Evolutionary conservation across 2,329 filamentous ascomycete species (phyloP).

Genomic region (Dothiorella sarmentorum): DNA sequence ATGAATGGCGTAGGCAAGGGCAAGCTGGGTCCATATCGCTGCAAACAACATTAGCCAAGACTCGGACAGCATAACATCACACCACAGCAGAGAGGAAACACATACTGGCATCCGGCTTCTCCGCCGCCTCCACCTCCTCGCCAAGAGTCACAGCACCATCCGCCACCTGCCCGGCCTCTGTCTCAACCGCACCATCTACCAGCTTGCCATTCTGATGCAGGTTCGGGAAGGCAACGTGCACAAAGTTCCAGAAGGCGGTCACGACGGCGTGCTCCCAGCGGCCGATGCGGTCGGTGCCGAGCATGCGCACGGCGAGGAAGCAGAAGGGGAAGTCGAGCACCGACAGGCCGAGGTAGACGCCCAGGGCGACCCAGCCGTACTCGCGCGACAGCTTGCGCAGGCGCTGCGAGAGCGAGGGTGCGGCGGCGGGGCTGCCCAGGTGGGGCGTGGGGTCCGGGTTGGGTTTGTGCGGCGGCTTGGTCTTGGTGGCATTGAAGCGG

Average conservation of each 20-base stretch:
- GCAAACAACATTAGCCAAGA: conserved; percentile 3
- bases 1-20: conserved; percentile 92
- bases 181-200: conserved; percentile 37
- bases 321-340: conserved; percentile 93
- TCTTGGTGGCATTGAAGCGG: conserved; percentile 36
- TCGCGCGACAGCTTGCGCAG: conserved; percentile 83
- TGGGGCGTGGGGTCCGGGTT: conserved; percentile 38
- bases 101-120: conserved; percentile 69
- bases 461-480: conserved; percentile 24
- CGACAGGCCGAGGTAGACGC: conserved; percentile 82
- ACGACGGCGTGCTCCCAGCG: conserved; percentile 66
- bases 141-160: conserved; percentile 29
- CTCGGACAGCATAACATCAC: not conserved
- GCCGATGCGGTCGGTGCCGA: conserved; percentile 86
- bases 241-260: conserved; percentile 54
- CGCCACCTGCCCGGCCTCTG: conserved; percentile 38
- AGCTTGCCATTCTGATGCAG: conserved; percentile 49
- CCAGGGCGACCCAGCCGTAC: conserved; percentile 90
- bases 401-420: conserved; percentile 61
- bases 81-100: not conserved
- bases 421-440: conserved; percentile 38
- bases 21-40: conserved; percentile 80
- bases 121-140: conserved; percentile 52
- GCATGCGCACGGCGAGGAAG: conserved; percentile 77
- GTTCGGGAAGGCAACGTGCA: conserved; percentile 59